A percentile compares a stretch with the other conserved stretches of the same genome.
phyloP scores from a whole-genome alignment of 2,329 filamentous ascomycete genomes.

The Aspergillus pseudonomiae region DNA sequence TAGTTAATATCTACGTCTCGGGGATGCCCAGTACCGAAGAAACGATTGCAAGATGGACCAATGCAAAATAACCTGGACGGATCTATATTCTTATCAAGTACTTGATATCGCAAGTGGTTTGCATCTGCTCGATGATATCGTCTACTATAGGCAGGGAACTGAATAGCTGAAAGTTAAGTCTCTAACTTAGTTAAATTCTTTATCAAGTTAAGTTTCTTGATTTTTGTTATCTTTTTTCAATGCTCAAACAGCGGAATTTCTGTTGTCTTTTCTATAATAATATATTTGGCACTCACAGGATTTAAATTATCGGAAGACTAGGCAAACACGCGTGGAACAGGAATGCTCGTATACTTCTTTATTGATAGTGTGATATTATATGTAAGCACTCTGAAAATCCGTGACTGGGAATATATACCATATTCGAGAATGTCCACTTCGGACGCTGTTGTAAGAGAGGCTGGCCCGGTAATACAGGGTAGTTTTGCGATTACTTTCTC shows the following conservation, averaged over 20 bases:
- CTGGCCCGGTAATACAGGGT: slow-evolving; percentile 33
- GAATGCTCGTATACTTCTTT: slow-evolving; percentile 24
- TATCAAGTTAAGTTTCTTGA: slow-evolving; percentile 25
- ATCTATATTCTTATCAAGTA: slow-evolving; percentile 19
- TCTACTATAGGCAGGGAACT: slow-evolving; percentile 29
- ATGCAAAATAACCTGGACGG: slow-evolving; percentile 18
- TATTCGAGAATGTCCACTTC: slow-evolving; percentile 36
- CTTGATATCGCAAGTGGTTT: background rate
- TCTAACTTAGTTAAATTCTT: slow-evolving; percentile 22
- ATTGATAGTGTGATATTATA: slow-evolving; percentile 19
- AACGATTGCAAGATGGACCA: slow-evolving; percentile 24
- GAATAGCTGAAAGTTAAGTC: slow-evolving; percentile 23
- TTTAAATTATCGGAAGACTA: too few relatives aligned
- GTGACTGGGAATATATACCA: slow-evolving; percentile 18
- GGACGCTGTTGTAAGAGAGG: slow-evolving; percentile 30
- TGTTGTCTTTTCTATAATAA: too few relatives aligned
- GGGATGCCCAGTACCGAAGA: slow-evolving; percentile 11
- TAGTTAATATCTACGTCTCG: slow-evolving; percentile 7
- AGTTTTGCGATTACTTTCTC: slow-evolving; percentile 37
- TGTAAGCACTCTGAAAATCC: background rate
- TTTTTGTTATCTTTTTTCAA: too few relatives aligned
- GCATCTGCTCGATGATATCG: slow-evolving; percentile 25
- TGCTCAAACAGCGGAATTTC: too few relatives aligned
- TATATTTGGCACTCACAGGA: too few relatives aligned
- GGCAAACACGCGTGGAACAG: slow-evolving; percentile 18